Evolutionary conservation across 2,329 filamentous ascomycete species (phyloP), one percentile per base, ranked within the genome.

Genomic region (Neopestalotiopsis sp.): DNA sequence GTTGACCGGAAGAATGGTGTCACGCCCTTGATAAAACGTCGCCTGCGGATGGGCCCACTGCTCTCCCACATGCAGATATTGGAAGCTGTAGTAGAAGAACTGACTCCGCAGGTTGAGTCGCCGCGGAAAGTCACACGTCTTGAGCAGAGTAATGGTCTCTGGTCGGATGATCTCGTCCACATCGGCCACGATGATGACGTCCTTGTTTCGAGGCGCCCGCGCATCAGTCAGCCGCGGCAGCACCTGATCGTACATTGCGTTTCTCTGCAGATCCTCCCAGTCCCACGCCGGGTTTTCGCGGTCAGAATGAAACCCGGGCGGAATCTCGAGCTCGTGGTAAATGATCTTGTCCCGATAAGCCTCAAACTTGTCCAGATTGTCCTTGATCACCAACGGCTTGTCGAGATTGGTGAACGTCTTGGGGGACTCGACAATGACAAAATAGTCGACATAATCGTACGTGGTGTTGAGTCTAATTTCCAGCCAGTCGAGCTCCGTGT

Each of bases 401-500:
- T 82, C 78, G 1, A 79, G 79, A 45, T 85, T 85, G 17, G 89
- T 89, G 72, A 91, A 91, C 1, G 89, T 90, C 64, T 80, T 84
- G 20, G 80, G 76, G 0, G 86, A 85, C 79, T 92, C 90, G 65
- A 91, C 84, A 42, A 92, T 84, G 73, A 92, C 82, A 73, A 90
- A 92, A 78, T 90, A 90, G 79, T 92, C 89, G 69, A 91, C 88
- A 57, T 86, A 79, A 53, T 85, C 77, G 68, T 86, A 86, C 17
- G 90, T 83, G 2, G 87, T 87, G 73, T 88, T 83, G 3, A 92
- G 81, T 12, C 89, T 87, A 62, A 92, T 87, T 76, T 92, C 89
- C 57, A 92, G 82, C 84, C 88, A 90, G 78, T 91, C 89, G 13
- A 91, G 81, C 78, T 91, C 90, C 2, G 83, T 86, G 72, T 89